phyloP scores from a whole-genome alignment of 1,284 basidiomycete genomes.

The Cutaneotrichosporon arboriforme region DNA sequence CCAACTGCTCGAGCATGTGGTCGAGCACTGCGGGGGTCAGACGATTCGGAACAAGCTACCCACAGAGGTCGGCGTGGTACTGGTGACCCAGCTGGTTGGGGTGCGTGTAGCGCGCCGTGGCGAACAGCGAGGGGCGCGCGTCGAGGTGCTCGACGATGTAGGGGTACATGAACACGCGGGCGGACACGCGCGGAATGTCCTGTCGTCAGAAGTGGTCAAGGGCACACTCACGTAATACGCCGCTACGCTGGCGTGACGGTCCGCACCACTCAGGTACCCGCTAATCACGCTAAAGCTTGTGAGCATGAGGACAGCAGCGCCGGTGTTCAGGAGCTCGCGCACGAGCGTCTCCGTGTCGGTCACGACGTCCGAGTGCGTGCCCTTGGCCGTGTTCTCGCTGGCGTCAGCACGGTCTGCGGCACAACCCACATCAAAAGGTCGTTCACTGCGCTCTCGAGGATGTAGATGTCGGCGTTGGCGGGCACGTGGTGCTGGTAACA shows the following conservation, averaged over 20 bases:
- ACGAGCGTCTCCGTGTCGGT: conserved; percentile 7
- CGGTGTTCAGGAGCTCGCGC: not conserved
- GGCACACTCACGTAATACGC: conserved; percentile 2
- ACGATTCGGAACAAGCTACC: not conserved
- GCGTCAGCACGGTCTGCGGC: not conserved
- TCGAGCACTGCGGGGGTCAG: not conserved
- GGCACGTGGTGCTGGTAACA: conserved; percentile 8
- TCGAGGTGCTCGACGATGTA: conserved; percentile 8
- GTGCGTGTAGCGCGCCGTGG: not conserved
- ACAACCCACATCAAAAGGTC: conserved; percentile 1
- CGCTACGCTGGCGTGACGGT: conserved; percentile 2
- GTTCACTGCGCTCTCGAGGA: conserved; percentile 9
- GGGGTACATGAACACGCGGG: conserved; percentile 6
- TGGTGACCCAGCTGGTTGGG: conserved; percentile 7
- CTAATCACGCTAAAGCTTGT: not conserved
- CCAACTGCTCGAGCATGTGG: not conserved
- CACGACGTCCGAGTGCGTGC: not conserved
- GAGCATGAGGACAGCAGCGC: conserved; percentile 3
- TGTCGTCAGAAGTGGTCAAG: not conserved
- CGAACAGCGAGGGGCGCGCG: not conserved
- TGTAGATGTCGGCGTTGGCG: conserved; percentile 2
- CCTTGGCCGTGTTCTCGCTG: not conserved
- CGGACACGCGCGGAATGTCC: conserved; percentile 9
- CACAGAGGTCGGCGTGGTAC: conserved; percentile 6
- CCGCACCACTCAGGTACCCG: conserved; percentile 1